Base-by-base conservation (phyloP, 345 rosid genomes). In the Citrus glauca region DNA sequence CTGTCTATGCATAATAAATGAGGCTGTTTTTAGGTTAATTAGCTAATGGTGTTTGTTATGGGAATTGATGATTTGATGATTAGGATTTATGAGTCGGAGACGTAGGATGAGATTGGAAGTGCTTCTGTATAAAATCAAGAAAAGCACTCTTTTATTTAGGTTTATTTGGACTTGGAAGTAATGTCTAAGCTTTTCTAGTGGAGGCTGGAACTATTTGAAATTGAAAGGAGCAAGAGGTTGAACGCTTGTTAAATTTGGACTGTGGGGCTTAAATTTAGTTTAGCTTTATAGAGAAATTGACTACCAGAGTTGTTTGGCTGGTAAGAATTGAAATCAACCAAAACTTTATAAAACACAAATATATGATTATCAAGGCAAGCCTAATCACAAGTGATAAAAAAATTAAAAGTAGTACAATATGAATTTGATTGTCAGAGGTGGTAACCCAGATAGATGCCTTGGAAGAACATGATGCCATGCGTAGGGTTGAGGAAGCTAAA, bases 401-500 rank as follows among this genome's bases (percentile, higher is more conserved):
- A 50, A 50, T 69, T 32, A 19, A 14, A 30, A 70, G 13, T 53
- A 14, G 22, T 8, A 45, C 32, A 30, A 71, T 19, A 16, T 10
- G 19, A 53, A 55, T 45, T 53, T 53, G 74, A 50, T 19, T 3
- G 1, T 11, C 90, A 82, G 92, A 84, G 30, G 75, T 86, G 80
- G 85, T 78, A 48, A 87, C 86, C 11, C 90, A 87, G 79, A 84
- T 83, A 70, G 89, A 87, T 72, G 85, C 84, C 32, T 16, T 81
- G 61, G 90, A 88, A 65, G 97, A 86, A 64, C 86, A 78, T 38
- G 78, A 77, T 35, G 88, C 81, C n/a, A 13, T 77, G 86, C 77
- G 22, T 9, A 84, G 80, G 80, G 80, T 82, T 14, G 92, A 90
- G 73, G 92, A 87, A 56, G 93, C 98, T 8, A 87, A 75, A 66